A percentile compares a stretch with the other conserved stretches of the same genome.
Conservation (phyloP, 305 asterid species). For the Lippia alba region DNA sequence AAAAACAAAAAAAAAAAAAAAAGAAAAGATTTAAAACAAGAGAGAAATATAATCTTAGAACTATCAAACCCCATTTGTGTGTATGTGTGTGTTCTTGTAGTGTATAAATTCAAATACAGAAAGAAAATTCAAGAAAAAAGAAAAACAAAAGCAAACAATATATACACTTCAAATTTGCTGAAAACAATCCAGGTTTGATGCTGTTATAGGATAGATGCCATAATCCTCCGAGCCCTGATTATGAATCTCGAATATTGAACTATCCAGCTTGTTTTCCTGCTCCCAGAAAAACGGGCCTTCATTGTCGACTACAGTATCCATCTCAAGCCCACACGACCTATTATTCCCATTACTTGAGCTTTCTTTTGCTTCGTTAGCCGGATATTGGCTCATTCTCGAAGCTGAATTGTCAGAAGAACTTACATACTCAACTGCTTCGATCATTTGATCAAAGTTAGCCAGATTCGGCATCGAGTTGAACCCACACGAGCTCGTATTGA, state of each 20-base stretch:
- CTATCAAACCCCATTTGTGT: constrained; percentile 15
- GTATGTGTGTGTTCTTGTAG: constrained; percentile 13
- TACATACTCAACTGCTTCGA: constrained; percentile 34
- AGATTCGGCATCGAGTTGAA: constrained; percentile 55
- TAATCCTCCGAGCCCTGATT: constrained; percentile 31
- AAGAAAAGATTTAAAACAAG: no score
- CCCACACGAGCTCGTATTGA: constrained; percentile 23
- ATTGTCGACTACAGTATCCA: constrained; percentile 11
- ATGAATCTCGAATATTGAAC: constrained; percentile 29
- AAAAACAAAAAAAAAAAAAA: no score
- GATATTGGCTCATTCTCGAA: constrained; percentile 46
- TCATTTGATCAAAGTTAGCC: constrained; percentile 44
- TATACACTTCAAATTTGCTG: constrained; percentile 32
- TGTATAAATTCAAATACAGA: neutral
- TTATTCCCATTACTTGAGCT: constrained; percentile 16
- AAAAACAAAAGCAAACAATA: neutral
- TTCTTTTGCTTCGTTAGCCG: constrained; percentile 30
- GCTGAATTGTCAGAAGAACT: constrained; percentile 31
- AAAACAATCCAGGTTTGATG: constrained; percentile 35
- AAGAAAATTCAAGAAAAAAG: neutral
- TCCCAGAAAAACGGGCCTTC: constrained; percentile 42
- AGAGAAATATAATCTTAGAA: neutral
- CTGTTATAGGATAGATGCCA: constrained; percentile 17
- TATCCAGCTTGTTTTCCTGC: constrained; percentile 37
- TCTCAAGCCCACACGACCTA: neutral